These are phyloP conservation scores for Sinapis alba DNA, from an alignment of 441 rosid species.

Conservation along the genomic window DNA sequence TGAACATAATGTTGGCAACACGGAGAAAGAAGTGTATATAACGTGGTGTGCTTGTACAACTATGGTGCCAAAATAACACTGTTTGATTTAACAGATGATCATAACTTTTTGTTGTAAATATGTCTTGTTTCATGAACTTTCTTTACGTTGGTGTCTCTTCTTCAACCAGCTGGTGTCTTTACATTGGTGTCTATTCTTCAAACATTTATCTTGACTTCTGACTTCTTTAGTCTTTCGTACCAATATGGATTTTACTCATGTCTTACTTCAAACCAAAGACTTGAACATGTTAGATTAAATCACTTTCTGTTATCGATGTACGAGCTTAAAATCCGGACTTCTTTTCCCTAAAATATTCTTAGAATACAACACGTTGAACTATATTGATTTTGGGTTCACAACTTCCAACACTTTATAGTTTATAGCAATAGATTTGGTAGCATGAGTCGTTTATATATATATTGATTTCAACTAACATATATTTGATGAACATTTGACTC, in stretches of 20 bases:
- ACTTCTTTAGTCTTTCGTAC: slow-evolving; percentile 18
- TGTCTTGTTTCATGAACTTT: slow-evolving; percentile 30
- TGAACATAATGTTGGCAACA: slow-evolving; percentile 3
- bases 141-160: background rate
- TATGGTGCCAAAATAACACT: slow-evolving; percentile 39
- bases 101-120: slow-evolving; percentile 23
- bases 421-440: background rate
- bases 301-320: background rate
- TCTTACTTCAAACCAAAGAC: background rate
- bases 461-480: background rate
- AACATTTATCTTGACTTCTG: slow-evolving; percentile 18
- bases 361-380: background rate
- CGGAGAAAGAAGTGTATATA: slow-evolving; percentile 1
- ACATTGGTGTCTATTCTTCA: slow-evolving; percentile 20
- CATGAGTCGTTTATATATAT: background rate
- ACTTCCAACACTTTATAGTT: background rate
- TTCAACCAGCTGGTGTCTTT: background rate
- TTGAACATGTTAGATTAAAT: background rate
- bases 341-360: background rate
- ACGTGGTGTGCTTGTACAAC: slow-evolving; percentile 9
- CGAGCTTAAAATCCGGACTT: background rate
- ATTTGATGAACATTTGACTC: slow-evolving; percentile 24
- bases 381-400: background rate
- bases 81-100: slow-evolving; percentile 16
- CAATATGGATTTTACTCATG: background rate